Percentiles rank a stretch among this genome's conserved stretches.
Conservation (phyloP, 805 yeast genomes). For the Cyberlindnera mississippiensis region DNA sequence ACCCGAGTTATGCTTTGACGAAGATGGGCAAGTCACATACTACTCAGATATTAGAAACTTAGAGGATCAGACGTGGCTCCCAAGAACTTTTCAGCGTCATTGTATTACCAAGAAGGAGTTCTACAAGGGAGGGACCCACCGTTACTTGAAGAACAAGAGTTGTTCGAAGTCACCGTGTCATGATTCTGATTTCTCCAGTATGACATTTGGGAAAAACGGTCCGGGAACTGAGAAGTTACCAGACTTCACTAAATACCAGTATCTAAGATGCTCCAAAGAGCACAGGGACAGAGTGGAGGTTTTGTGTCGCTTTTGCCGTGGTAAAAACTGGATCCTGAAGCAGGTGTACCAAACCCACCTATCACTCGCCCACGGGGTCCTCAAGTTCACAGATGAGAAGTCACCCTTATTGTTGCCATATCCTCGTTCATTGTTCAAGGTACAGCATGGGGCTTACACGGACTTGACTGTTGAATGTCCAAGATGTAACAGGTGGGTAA, state of each 20-base stretch:
- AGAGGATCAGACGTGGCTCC: slow-evolving; percentile 20
- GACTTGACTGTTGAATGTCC: slow-evolving; percentile 19
- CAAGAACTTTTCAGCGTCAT: slow-evolving; percentile 24
- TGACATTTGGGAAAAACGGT: slow-evolving; percentile 1
- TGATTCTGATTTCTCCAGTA: background rate
- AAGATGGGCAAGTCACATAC: slow-evolving; percentile 16
- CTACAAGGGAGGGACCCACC: slow-evolving; percentile 4
- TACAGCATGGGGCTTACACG: slow-evolving; percentile 5
- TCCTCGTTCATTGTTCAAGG: slow-evolving; percentile 19
- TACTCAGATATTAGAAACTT: slow-evolving; percentile 10
- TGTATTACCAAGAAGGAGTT: slow-evolving; percentile 7
- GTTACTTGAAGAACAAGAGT: slow-evolving; percentile 12
- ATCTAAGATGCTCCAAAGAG: slow-evolving; percentile 10
- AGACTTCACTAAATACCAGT: slow-evolving; percentile 9
- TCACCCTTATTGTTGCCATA: slow-evolving; percentile 12
- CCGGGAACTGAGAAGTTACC: slow-evolving; percentile 2
- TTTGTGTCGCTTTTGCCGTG: slow-evolving; percentile 28
- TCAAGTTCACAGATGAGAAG: slow-evolving; percentile 4
- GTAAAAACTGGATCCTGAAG: slow-evolving; percentile 24
- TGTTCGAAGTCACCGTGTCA: slow-evolving; percentile 21
- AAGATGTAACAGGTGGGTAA: slow-evolving; percentile 21
- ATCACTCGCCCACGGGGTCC: slow-evolving; percentile 26
- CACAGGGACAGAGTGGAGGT: slow-evolving; percentile 7
- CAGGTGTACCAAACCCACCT: slow-evolving; percentile 17
- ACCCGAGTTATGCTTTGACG: background rate